phyloP scores from a whole-genome alignment of 1,284 basidiomycete genomes.

The Cryptococcus floricola region DNA sequence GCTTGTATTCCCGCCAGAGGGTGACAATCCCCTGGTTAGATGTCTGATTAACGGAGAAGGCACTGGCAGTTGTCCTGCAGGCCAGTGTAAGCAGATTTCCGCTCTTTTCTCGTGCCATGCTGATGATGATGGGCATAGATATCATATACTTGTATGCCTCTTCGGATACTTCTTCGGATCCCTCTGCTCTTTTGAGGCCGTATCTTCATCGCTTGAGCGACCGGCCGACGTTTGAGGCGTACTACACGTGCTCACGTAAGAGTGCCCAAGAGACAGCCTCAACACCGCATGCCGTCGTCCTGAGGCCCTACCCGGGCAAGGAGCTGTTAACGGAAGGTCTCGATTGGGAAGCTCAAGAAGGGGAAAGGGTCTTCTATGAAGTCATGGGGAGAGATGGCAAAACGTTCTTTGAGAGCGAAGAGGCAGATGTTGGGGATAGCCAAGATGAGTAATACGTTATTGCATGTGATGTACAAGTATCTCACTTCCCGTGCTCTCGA shows the following conservation, averaged over 20 bases:
- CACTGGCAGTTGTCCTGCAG: constrained; percentile 76
- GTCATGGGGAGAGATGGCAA: constrained; percentile 30
- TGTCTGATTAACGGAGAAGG: constrained; percentile 75
- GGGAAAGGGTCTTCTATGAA: constrained; percentile 28
- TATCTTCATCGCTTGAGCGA: constrained; percentile 24
- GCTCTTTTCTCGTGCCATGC: not conserved
- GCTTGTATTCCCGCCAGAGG: constrained; percentile 74
- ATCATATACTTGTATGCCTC: constrained; percentile 46
- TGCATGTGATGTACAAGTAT: not conserved
- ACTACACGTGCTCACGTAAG: constrained; percentile 20
- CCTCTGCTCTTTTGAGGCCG: constrained; percentile 19
- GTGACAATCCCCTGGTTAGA: constrained; percentile 58
- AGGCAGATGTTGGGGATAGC: constrained; percentile 50
- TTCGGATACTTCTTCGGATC: not conserved
- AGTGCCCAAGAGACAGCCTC: not conserved
- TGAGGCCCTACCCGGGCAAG: constrained; percentile 29
- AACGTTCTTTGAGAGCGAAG: constrained; percentile 54
- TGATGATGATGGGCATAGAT: constrained; percentile 25
- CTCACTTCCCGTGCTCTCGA: not conserved
- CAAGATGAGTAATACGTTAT: not conserved
- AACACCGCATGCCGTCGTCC: constrained; percentile 14
- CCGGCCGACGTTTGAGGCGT: constrained; percentile 26
- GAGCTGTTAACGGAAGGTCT: constrained; percentile 39
- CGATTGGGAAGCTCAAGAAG: constrained; percentile 43
- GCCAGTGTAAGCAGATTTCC: constrained; percentile 61